These are phyloP conservation scores for Calophaca sinica DNA, from an alignment of 306 rosid species.

Conservation along the genomic window DNA sequence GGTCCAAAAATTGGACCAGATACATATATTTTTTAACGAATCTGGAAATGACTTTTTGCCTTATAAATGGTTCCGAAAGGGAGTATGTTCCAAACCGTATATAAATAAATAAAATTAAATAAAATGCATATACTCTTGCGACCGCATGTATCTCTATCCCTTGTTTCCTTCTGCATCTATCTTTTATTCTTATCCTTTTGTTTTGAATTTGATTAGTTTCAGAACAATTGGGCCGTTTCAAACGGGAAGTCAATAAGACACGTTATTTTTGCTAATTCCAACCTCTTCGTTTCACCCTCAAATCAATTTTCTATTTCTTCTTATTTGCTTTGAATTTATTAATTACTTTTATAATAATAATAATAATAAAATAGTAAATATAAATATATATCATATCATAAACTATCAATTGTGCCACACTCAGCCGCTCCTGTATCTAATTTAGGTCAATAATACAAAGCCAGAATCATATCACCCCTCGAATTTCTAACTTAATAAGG, in stretches of 20 bases:
- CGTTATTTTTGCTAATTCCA: slow-evolving; percentile 44
- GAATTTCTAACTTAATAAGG: slow-evolving; percentile 25
- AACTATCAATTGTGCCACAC: neutral
- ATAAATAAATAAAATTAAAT: too few species aligned
- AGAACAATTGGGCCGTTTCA: slow-evolving; percentile 33
- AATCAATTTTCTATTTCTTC: slow-evolving; percentile 25
- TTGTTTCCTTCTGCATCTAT: neutral
- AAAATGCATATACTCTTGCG: too few species aligned
- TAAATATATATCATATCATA: neutral
- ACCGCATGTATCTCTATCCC: too few species aligned
- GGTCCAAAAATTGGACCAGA: too few species aligned
- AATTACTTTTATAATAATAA: neutral
- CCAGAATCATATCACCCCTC: slow-evolving; percentile 11
- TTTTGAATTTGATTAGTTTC: slow-evolving; percentile 19
- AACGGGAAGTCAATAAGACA: slow-evolving; percentile 41
- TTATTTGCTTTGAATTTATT: slow-evolving; percentile 17
- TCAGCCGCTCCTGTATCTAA: neutral
- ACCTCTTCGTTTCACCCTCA: slow-evolving; percentile 35
- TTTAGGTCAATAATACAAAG: neutral
- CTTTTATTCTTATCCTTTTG: slow-evolving; percentile 36
- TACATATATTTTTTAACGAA: too few species aligned
- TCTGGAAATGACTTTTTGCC: too few species aligned
- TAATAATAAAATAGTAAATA: neutral
- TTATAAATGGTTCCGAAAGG: too few species aligned
- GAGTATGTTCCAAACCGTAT: too few species aligned